Evolutionary conservation across 2,329 filamentous ascomycete species (phyloP).

Genomic region (Amylocarpus encephaloides): DNA sequence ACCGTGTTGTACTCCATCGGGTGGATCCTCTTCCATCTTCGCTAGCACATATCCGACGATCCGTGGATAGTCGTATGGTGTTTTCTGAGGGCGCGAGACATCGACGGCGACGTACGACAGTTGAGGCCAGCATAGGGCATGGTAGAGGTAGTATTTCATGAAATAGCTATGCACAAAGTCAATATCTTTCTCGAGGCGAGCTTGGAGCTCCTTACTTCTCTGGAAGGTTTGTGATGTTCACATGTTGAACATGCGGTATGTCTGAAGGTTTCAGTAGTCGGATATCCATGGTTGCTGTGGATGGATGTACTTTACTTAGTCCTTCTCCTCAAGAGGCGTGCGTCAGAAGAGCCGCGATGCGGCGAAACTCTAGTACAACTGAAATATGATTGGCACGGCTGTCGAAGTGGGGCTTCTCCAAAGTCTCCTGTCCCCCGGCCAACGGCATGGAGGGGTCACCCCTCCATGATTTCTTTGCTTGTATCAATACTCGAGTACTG

Average conservation of each 20-base stretch:
- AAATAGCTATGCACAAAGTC: constrained; percentile 58
- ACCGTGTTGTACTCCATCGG: constrained; percentile 84
- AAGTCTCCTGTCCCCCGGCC: background rate
- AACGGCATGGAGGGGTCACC: background rate
- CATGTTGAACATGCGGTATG: constrained; percentile 90
- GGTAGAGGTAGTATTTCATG: constrained; percentile 99
- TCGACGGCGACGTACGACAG: constrained; percentile 95
- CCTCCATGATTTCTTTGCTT: background rate
- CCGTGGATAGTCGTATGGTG: constrained; percentile 85
- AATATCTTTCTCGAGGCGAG: background rate
- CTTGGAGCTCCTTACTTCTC: constrained; percentile 54
- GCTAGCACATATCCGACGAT: constrained; percentile 99
- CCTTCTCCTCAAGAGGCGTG: background rate
- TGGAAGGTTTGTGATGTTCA: constrained; percentile 97
- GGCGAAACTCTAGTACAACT: background rate
- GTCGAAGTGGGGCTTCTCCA: constrained; percentile 3
- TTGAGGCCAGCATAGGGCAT: constrained; percentile 96
- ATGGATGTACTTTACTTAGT: background rate
- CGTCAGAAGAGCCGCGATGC: constrained; percentile 10
- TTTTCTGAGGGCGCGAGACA: constrained; percentile 69
- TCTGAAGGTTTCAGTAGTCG: constrained; percentile 76
- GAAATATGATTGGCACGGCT: constrained; percentile 9
- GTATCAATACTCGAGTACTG: background rate
- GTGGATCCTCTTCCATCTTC: constrained; percentile 98
- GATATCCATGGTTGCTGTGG: constrained; percentile 70